A percentile compares a stretch with the other conserved stretches of the same genome.
phyloP scores from a whole-genome alignment of 345 rosid species.

The Acer saccharum region DNA sequence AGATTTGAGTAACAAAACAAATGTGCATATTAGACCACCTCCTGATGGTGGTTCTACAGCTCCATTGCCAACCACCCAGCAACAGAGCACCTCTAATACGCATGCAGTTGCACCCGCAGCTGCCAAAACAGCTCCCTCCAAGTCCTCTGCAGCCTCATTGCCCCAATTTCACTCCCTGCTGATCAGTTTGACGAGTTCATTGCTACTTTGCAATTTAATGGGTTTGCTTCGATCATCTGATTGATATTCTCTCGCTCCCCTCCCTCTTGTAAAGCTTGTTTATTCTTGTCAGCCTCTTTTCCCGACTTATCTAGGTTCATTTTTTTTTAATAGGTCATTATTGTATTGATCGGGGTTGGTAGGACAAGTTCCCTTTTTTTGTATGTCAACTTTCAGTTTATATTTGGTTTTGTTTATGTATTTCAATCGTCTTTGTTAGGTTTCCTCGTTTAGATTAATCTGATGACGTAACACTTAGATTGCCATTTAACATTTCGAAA shows the following conservation, averaged over 20 bases:
- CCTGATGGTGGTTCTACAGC: conserved; percentile 20
- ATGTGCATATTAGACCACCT: conserved; percentile 19
- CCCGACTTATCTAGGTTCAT: not conserved
- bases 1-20: conserved; percentile 20
- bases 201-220: conserved; percentile 11
- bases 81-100: conserved; percentile 25
- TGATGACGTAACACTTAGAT: not conserved
- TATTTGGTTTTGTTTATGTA: not conserved
- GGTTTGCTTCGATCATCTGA: conserved; percentile 1
- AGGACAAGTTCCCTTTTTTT: not conserved
- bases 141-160: conserved; percentile 18
- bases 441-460: not conserved
- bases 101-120: conserved; percentile 29
- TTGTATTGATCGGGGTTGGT: conserved; percentile 9
- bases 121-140: conserved; percentile 21
- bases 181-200: not conserved
- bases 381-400: not conserved
- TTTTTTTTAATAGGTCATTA: not conserved
- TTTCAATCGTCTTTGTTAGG: not conserved
- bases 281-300: conserved; percentile 18
- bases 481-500: too few relatives aligned
- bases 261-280: conserved; percentile 23
- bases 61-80: conserved; percentile 37
- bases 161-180: conserved; percentile 15
- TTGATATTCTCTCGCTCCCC: not conserved